phyloP scores from a whole-genome alignment of 2,329 filamentous ascomycete genomes.

The Colletotrichum godetiae region DNA sequence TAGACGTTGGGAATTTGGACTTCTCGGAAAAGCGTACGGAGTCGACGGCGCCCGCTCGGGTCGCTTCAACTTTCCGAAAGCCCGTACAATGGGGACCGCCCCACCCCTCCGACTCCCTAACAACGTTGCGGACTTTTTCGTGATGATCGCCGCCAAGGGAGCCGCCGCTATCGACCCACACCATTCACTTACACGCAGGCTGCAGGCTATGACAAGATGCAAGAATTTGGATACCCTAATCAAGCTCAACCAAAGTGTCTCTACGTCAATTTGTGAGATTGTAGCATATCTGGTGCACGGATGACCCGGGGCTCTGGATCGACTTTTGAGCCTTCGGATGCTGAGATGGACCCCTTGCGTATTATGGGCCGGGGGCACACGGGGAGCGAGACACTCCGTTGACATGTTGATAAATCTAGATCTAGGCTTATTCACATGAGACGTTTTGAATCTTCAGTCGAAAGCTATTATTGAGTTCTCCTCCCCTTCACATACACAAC shows the following conservation, averaged over 20 bases:
- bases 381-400: slow-evolving; percentile 21
- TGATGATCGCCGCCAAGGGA: slow-evolving; percentile 25
- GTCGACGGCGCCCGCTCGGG: slow-evolving; percentile 30
- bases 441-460: not conserved
- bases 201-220: slow-evolving; percentile 11
- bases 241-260: not conserved
- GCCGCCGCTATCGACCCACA: slow-evolving; percentile 21
- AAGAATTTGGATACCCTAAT: not conserved
- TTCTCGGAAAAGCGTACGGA: slow-evolving; percentile 26
- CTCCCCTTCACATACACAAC: not conserved
- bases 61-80: slow-evolving; percentile 22
- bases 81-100: slow-evolving; percentile 6
- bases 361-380: slow-evolving; percentile 10
- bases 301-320: slow-evolving; percentile 24
- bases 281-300: slow-evolving; percentile 7
- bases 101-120: slow-evolving; percentile 6
- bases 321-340: slow-evolving; percentile 19
- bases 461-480: not conserved
- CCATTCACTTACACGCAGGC: slow-evolving; percentile 16
- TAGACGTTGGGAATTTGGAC: slow-evolving; percentile 29
- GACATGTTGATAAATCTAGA: slow-evolving; percentile 27
- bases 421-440: slow-evolving; percentile 2
- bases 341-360: slow-evolving; percentile 32
- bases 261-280: slow-evolving; percentile 18
- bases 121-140: slow-evolving; percentile 1